These are phyloP conservation scores for Nemania bipapillata DNA, from an alignment of 2,329 filamentous ascomycete species.

Conservation along the genomic window DNA sequence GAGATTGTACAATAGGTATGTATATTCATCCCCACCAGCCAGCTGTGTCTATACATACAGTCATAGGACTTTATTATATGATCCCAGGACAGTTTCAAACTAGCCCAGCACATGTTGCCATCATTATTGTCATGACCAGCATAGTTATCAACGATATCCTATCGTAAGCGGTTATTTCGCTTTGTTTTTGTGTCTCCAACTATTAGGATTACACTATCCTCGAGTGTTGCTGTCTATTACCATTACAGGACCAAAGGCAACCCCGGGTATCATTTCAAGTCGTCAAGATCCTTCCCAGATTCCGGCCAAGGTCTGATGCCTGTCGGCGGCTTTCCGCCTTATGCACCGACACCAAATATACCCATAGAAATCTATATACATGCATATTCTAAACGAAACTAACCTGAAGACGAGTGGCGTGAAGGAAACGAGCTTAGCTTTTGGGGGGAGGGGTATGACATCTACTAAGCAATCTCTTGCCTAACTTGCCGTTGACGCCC, in stretches of 20 bases:
- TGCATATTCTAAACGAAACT: conserved; percentile 25
- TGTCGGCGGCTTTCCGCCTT: conserved; percentile 28
- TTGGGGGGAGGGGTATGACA: conserved; percentile 46
- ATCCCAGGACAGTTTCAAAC: background rate
- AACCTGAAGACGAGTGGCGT: conserved; percentile 4
- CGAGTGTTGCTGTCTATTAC: conserved; percentile 36
- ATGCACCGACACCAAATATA: conserved; percentile 37
- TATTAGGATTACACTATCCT: conserved; percentile 40
- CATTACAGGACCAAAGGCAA: conserved; percentile 46
- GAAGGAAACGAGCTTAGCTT: background rate
- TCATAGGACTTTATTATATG: background rate
- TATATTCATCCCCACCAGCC: too few relatives aligned
- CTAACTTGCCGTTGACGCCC: conserved; percentile 54
- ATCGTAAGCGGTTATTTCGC: conserved; percentile 4
- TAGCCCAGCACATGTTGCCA: background rate
- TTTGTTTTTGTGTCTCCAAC: conserved; percentile 14
- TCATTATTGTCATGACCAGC: too few relatives aligned
- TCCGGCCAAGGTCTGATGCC: conserved; percentile 31
- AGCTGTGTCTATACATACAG: background rate
- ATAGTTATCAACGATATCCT: background rate
- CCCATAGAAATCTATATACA: conserved; percentile 32
- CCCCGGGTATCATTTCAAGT: conserved; percentile 49
- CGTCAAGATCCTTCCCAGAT: conserved; percentile 38
- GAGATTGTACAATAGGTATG: background rate
- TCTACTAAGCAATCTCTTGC: conserved; percentile 41